phyloP scores from a whole-genome alignment of 331 rosid genomes.

The Stylosanthes scabra region DNA sequence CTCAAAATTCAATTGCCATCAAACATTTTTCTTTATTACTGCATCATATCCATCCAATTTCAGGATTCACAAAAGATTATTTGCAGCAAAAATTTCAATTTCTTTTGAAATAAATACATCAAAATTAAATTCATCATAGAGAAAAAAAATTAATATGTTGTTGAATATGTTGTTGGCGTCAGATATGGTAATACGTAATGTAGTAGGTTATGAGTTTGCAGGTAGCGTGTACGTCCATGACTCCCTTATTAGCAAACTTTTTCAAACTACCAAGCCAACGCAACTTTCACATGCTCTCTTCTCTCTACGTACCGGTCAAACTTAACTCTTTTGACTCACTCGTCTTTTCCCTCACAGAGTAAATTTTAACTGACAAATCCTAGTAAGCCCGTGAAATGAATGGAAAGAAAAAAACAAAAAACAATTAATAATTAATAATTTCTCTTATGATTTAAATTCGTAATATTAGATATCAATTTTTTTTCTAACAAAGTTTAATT shows the following conservation, averaged over 20 bases:
- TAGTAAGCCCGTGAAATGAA: neutral
- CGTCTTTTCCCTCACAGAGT: too few species aligned
- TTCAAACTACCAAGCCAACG: slow-evolving; percentile 27
- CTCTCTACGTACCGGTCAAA: slow-evolving; percentile 19
- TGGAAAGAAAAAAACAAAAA: neutral
- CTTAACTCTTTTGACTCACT: neutral
- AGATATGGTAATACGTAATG: slow-evolving; percentile 31
- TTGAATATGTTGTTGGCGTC: neutral
- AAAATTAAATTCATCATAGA: too few species aligned
- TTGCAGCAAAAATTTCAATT: too few species aligned
- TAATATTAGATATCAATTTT: too few species aligned
- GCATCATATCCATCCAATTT: neutral
- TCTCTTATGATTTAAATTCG: too few species aligned
- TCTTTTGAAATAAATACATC: too few species aligned
- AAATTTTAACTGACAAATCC: slow-evolving; percentile 9
- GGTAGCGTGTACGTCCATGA: slow-evolving; percentile 56
- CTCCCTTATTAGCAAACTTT: neutral
- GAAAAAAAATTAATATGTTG: too few species aligned
- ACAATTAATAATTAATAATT: too few species aligned
- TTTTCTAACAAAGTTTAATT: too few species aligned
- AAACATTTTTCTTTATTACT: too few species aligned
- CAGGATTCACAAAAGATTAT: too few species aligned
- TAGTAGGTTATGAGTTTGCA: slow-evolving; percentile 39
- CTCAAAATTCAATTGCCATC: slow-evolving; percentile 24
- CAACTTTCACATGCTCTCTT: slow-evolving; percentile 36